Evolutionary conservation across 441 rosid genomes (phyloP).

Genomic region (Pelargonium australe): DNA sequence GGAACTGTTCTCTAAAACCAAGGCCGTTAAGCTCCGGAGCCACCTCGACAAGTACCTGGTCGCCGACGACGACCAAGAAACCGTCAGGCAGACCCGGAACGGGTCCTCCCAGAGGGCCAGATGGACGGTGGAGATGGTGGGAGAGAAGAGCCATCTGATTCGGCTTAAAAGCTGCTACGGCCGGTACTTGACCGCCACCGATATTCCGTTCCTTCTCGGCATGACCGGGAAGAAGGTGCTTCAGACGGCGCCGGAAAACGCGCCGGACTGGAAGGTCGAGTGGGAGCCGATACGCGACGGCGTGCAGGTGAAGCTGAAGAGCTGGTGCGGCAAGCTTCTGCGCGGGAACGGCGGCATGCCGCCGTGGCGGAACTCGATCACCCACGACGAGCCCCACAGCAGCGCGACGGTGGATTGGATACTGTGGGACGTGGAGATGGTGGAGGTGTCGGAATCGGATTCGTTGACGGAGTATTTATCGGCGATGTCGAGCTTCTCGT

Average conservation of each 20-base stretch:
- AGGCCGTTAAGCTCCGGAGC: not conserved
- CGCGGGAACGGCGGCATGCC: constrained; percentile 65
- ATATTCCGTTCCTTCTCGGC: constrained; percentile 45
- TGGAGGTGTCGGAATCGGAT: constrained; percentile 29
- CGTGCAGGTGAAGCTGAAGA: constrained; percentile 41
- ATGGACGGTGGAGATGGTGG: constrained; percentile 46
- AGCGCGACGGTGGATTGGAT: constrained; percentile 47
- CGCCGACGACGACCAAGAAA: not conserved
- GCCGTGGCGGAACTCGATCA: constrained; percentile 65
- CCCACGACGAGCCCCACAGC: constrained; percentile 57
- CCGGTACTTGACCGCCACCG: constrained; percentile 47
- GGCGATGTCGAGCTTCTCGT: constrained; percentile 51
- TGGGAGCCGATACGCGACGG: constrained; percentile 59
- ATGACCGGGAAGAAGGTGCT: constrained; percentile 57
- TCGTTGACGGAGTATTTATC: constrained; percentile 30
- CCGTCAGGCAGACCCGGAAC: constrained; percentile 48
- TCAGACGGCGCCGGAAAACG: constrained; percentile 32
- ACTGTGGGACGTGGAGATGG: constrained; percentile 52
- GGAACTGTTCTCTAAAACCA: not conserved
- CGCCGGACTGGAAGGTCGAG: constrained; percentile 34
- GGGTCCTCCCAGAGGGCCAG: constrained; percentile 30
- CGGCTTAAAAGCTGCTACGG: constrained; percentile 43
- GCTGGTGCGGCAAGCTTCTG: constrained; percentile 55
- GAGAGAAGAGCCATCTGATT: constrained; percentile 30
- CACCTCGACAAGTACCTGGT: not conserved